Conservation (phyloP, 2,329 filamentous ascomycete species). For the Diaporthe citri region DNA sequence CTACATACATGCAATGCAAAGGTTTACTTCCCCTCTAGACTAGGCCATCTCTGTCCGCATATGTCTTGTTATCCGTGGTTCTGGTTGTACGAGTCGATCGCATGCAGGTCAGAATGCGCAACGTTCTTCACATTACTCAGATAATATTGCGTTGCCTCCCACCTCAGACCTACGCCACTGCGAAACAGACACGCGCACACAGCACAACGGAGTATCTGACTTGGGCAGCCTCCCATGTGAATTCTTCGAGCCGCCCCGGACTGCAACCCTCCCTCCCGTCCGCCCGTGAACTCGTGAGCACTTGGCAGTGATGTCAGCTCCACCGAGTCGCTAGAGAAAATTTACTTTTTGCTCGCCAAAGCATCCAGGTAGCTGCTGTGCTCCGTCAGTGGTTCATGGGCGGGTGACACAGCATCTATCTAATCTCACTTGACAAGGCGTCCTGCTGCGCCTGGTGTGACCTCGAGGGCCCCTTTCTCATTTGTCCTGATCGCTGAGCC, state of each 20-base stretch:
- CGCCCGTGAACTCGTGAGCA: not conserved
- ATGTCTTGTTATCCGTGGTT: not conserved
- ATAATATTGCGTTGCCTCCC: not conserved
- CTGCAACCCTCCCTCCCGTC: constrained; percentile 20
- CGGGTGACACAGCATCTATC: constrained; percentile 10
- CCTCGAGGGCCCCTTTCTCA: constrained; percentile 11
- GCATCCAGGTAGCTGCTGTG: not conserved
- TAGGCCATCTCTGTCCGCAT: not conserved
- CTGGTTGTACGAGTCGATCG: not conserved
- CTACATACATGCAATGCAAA: not conserved
- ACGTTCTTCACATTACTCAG: not conserved
- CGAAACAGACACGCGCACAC: not conserved
- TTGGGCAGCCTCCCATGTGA: constrained; percentile 7
- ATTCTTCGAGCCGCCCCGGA: constrained; percentile 12
- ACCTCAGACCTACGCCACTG: not conserved
- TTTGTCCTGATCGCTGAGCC: not conserved
- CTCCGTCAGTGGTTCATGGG: not conserved
- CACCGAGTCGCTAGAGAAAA: constrained; percentile 17
- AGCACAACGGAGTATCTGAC: constrained; percentile 6
- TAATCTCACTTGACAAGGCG: constrained; percentile 31
- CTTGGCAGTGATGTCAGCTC: constrained; percentile 29
- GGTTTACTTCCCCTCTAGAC: not conserved
- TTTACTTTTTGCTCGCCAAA: constrained; percentile 31
- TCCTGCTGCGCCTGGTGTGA: constrained; percentile 3
- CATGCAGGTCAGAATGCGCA: not conserved